Conservation (phyloP, 2,329 filamentous ascomycete genomes). For the Chalaropsis ovoidea region DNA sequence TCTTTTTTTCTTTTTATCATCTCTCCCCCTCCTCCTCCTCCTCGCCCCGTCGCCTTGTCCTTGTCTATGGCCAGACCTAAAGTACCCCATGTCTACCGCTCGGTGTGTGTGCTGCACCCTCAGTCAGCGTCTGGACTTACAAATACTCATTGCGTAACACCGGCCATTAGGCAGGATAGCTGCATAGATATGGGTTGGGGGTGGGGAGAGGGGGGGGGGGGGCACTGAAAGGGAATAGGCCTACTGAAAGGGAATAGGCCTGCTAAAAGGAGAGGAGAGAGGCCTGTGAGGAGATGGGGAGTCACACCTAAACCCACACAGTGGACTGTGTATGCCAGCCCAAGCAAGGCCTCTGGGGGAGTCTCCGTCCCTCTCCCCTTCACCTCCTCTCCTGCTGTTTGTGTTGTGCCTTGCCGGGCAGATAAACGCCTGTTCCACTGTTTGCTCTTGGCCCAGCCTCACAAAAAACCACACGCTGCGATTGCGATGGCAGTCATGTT, state of each 20-base stretch:
- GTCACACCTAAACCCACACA: too few species aligned
- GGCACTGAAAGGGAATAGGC: not conserved
- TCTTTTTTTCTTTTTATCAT: not conserved
- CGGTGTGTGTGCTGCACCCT: not conserved
- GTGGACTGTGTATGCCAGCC: not conserved
- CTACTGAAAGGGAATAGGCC: not conserved
- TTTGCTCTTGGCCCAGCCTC: not conserved
- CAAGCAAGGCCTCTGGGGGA: not conserved
- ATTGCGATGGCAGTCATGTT: not conserved
- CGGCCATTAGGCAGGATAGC: not conserved
- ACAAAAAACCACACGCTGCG: not conserved
- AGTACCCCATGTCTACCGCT: not conserved
- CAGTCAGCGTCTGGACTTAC: not conserved
- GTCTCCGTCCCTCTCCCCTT: not conserved
- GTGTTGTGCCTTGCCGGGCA: not conserved
- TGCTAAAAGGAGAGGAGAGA: too few species aligned
- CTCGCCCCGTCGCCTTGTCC: not conserved
- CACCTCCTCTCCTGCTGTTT: not conserved
- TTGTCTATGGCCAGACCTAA: not conserved
- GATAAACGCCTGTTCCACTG: not conserved
- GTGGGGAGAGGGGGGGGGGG: not conserved
- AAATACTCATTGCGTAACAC: constrained; percentile 8
- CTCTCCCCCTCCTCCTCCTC: not conserved
- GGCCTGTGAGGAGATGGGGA: too few species aligned
- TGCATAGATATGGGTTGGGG: not conserved